A percentile compares a stretch with the other conserved stretches of the same genome.
Evolutionary conservation across 495 filamentous ascomycete species (phyloP).

Genomic region (Neurospora sp.): DNA sequence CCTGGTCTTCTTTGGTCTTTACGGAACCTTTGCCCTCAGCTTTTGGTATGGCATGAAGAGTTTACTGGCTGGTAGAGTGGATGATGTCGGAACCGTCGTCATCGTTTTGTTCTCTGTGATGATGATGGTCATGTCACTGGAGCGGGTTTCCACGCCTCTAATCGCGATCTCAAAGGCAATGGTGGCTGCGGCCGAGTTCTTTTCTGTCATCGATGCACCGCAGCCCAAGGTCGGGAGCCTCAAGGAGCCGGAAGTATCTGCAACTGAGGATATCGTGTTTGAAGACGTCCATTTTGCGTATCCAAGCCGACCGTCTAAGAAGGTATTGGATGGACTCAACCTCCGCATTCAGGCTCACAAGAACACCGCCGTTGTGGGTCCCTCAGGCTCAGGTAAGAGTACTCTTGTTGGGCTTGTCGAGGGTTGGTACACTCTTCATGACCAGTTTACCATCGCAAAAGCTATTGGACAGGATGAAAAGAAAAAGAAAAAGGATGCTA

Average conservation of each 20-base stretch:
- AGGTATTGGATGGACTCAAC: constrained; percentile 45
- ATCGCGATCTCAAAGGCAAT: constrained; percentile 42
- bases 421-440: too few species aligned
- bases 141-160: constrained; percentile 41
- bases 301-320: constrained; percentile 55
- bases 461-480: constrained; percentile 33
- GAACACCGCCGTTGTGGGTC: constrained; percentile 83
- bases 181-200: constrained; percentile 46
- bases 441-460: constrained; percentile 17
- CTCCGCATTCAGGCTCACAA: constrained; percentile 61
- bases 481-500: constrained; percentile 30
- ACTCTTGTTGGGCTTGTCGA: too few species aligned
- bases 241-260: constrained; percentile 34
- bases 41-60: constrained; percentile 46
- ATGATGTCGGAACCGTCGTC: constrained; percentile 34
- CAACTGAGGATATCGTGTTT: constrained; percentile 48
- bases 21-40: constrained; percentile 31
- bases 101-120: constrained; percentile 48
- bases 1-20: constrained; percentile 33
- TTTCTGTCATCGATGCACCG: constrained; percentile 46
- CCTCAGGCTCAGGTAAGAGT: too few species aligned
- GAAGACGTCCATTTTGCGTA: constrained; percentile 56
- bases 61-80: constrained; percentile 27
- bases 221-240: constrained; percentile 32
- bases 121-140: constrained; percentile 42